Percentiles rank a stretch among this genome's conserved stretches.
Evolutionary conservation across 2,329 filamentous ascomycete species (phyloP).

Genomic region (Fusarium citri): DNA sequence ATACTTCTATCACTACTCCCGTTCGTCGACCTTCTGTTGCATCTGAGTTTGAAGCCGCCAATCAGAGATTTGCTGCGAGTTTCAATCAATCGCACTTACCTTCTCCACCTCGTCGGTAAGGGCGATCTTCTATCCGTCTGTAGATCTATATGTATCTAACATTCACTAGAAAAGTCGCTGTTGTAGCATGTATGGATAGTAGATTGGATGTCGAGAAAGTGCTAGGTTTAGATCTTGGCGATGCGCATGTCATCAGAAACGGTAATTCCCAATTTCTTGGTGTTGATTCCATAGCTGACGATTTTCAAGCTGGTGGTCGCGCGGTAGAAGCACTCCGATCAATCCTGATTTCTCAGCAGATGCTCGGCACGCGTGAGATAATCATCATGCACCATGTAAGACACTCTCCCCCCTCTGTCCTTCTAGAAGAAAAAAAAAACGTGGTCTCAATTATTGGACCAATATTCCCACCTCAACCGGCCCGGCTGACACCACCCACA

Average conservation of each 20-base stretch:
- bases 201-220: constrained; percentile 75
- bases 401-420: not conserved
- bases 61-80: constrained; percentile 36
- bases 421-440: not conserved
- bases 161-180: constrained; percentile 46
- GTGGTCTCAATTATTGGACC: not conserved
- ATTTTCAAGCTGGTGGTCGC: constrained; percentile 64
- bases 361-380: constrained; percentile 81
- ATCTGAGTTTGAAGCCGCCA: constrained; percentile 41
- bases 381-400: constrained; percentile 75
- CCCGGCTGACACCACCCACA: constrained; percentile 41
- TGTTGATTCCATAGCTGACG: not conserved
- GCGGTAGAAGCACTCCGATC: constrained; percentile 77
- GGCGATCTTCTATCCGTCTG: not conserved
- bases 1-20: not conserved
- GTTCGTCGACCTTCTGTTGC: constrained; percentile 24
- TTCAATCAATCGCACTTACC: constrained; percentile 40
- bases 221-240: constrained; percentile 72
- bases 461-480: constrained; percentile 20
- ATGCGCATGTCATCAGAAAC: constrained; percentile 84
- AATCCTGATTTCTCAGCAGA: constrained; percentile 81
- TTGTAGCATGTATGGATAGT: constrained; percentile 85
- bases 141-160: constrained; percentile 20
- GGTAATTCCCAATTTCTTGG: constrained; percentile 45
- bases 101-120: constrained; percentile 43